Evolutionary conservation across 768 basidiomycete genomes (phyloP).

Genomic region (Xanthoconium stramineum): DNA sequence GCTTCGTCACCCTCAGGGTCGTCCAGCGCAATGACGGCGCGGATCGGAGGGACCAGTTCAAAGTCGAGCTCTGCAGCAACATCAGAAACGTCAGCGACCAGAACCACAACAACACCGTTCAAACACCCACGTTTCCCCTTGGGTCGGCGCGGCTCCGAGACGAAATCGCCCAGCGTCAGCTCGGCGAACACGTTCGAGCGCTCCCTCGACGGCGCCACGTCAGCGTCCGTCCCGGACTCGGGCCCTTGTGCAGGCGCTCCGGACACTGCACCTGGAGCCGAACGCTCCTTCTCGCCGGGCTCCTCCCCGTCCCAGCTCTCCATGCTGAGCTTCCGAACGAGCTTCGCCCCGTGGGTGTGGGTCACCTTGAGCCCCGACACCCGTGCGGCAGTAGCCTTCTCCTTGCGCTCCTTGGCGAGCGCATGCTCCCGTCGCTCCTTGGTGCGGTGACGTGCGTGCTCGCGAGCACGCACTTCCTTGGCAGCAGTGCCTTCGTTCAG

Average conservation of each 20-base stretch:
- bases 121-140: conserved; percentile 25
- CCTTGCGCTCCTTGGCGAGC: conserved; percentile 31
- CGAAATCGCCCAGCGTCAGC: conserved; percentile 28
- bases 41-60: conserved; percentile 30
- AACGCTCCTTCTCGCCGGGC: neutral
- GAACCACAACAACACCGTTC: neutral
- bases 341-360: conserved; percentile 12
- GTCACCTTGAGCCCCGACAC: conserved; percentile 20
- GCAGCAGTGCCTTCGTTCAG: conserved; percentile 14
- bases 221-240: neutral
- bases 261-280: neutral
- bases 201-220: conserved; percentile 2
- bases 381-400: conserved; percentile 18
- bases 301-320: conserved; percentile 29
- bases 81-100: neutral
- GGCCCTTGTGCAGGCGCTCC: neutral
- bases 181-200: conserved; percentile 10
- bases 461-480: conserved; percentile 32
- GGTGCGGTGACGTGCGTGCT: conserved; percentile 32
- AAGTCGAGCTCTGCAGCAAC: conserved; percentile 24
- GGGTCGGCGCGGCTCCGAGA: conserved; percentile 21
- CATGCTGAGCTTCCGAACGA: conserved; percentile 25
- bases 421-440: conserved; percentile 33
- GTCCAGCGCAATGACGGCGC: conserved; percentile 31
- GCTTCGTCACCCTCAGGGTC: conserved; percentile 28